Evolutionary conservation across 2,329 filamentous ascomycete genomes (phyloP).

Genomic region (Calonectria hawksworthii): DNA sequence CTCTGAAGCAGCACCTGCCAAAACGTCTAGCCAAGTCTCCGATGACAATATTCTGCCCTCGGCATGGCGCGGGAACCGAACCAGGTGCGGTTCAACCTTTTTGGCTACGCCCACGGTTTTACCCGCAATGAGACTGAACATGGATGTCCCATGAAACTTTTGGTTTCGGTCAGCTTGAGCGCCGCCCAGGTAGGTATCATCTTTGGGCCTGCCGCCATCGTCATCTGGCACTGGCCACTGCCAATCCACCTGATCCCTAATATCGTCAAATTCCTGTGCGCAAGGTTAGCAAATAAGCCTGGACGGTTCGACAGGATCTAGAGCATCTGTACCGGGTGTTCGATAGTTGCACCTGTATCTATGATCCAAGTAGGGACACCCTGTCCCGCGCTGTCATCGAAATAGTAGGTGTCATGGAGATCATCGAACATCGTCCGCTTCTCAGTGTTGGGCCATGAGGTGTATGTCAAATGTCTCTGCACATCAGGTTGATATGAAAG

Average conservation of each 20-base stretch:
- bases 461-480: not conserved
- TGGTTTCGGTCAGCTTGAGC: too few relatives aligned
- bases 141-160: not conserved
- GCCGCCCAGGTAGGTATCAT: not conserved
- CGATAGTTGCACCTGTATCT: not conserved
- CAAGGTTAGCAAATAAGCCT: too few relatives aligned
- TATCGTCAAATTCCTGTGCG: not conserved
- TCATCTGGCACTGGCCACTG: not conserved
- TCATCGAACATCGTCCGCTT: not conserved
- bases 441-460: not conserved
- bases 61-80: not conserved
- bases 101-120: not conserved
- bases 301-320: too few relatives aligned
- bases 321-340: not conserved
- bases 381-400: not conserved
- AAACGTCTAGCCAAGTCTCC: too few relatives aligned
- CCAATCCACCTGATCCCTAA: not conserved
- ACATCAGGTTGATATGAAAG: not conserved
- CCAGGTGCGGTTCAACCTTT: not conserved
- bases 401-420: not conserved
- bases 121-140: not conserved
- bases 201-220: not conserved
- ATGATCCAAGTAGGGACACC: not conserved
- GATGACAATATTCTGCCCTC: too few relatives aligned
- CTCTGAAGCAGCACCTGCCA: not conserved